These are phyloP conservation scores for Aspergillus bridgeri DNA, from an alignment of 495 filamentous ascomycete genomes.

Conservation along the genomic window DNA sequence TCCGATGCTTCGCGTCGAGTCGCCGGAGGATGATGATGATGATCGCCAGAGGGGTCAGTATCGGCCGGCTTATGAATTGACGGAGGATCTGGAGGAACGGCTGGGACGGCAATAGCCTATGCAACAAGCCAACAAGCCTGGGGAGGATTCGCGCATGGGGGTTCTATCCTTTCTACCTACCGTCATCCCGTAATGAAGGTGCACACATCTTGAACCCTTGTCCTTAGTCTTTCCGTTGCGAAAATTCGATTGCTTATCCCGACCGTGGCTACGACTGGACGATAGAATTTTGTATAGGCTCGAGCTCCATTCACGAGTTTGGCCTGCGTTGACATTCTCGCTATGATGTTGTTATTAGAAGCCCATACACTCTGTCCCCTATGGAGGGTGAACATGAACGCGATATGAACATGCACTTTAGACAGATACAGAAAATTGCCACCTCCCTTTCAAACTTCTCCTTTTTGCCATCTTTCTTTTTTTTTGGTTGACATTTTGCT, in stretches of 20 bases:
- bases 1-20: constrained; percentile 59
- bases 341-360: background rate
- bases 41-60: constrained; percentile 38
- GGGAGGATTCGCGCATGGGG: too few species aligned
- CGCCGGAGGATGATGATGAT: constrained; percentile 21
- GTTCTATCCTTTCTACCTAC: too few species aligned
- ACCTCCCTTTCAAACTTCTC: background rate
- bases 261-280: background rate
- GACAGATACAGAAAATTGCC: constrained; percentile 23
- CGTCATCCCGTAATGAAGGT: too few species aligned
- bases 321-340: background rate
- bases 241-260: too few species aligned
- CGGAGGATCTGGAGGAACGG: constrained; percentile 80
- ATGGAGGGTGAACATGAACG: constrained; percentile 5
- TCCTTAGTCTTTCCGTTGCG: too few species aligned
- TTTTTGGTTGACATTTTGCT: background rate
- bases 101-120: constrained; percentile 64
- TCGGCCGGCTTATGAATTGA: constrained; percentile 81
- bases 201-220: background rate
- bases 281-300: background rate
- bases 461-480: background rate
- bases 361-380: constrained; percentile 6
- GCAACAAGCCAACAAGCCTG: background rate
- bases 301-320: background rate
- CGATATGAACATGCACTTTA: constrained; percentile 13